These are phyloP conservation scores for Schwanniomyces vanrijiae DNA, from an alignment of 805 yeast genomes.

Conservation along the genomic window DNA sequence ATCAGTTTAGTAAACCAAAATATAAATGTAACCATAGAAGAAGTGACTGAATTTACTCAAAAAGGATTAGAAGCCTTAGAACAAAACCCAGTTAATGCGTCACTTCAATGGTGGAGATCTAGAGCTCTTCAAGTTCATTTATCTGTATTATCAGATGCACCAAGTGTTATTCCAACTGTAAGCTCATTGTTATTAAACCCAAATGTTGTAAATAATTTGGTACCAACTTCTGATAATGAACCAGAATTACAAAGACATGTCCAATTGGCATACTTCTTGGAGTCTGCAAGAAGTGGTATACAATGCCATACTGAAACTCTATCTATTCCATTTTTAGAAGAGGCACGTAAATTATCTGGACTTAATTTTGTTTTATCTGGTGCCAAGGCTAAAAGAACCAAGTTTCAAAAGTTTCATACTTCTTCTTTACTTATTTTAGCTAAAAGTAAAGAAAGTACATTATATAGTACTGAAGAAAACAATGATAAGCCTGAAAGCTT, in stretches of 20 bases:
- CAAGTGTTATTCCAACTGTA: constrained; percentile 47
- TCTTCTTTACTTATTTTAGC: constrained; percentile 80
- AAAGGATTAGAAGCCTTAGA: background rate
- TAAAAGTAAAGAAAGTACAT: constrained; percentile 35
- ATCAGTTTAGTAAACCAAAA: constrained; percentile 42
- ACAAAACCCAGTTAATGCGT: constrained; percentile 41
- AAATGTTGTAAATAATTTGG: constrained; percentile 24
- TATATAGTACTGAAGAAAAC: constrained; percentile 18
- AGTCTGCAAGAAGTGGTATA: constrained; percentile 62
- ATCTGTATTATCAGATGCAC: constrained; percentile 63
- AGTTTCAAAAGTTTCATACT: constrained; percentile 69
- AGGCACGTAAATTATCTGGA: constrained; percentile 58
- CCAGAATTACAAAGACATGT: constrained; percentile 33
- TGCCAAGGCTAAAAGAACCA: constrained; percentile 83
- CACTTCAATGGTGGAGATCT: constrained; percentile 73
- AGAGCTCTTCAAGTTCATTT: constrained; percentile 65
- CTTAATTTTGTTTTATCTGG: constrained; percentile 76
- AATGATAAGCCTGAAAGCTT: constrained; percentile 52
- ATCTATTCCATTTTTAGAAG: constrained; percentile 52
- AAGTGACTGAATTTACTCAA: constrained; percentile 16
- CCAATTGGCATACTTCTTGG: constrained; percentile 56
- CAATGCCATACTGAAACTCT: constrained; percentile 66
- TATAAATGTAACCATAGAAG: constrained; percentile 22
- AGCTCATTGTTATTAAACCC: constrained; percentile 41
- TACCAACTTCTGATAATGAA: constrained; percentile 31